phyloP scores from a whole-genome alignment of 495 filamentous ascomycete species.

The Daldinia bambusicola region DNA sequence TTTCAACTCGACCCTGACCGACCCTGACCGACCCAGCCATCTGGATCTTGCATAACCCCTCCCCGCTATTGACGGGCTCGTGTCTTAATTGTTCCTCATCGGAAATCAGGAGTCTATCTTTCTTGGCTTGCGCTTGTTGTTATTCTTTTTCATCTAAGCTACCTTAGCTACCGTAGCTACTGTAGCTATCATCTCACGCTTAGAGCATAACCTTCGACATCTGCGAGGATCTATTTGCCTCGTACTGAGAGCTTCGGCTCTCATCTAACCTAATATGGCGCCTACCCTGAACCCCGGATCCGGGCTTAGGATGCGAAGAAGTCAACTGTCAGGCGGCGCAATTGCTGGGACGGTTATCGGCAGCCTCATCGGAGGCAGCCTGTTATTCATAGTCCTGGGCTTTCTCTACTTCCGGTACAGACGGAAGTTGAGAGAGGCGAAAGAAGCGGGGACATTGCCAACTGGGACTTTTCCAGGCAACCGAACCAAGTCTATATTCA shows the following conservation, averaged over 20 bases:
- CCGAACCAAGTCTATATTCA: slow-evolving; percentile 33
- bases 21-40: slow-evolving; percentile 17
- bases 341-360: slow-evolving; percentile 49
- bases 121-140: slow-evolving; percentile 6
- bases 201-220: neutral
- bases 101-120: neutral
- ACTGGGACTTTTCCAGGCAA: slow-evolving; percentile 22
- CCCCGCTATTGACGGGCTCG: slow-evolving; percentile 17
- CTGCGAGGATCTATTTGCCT: neutral
- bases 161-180: neutral
- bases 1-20: slow-evolving; percentile 9
- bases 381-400: slow-evolving; percentile 46
- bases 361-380: slow-evolving; percentile 44
- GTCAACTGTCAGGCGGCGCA: slow-evolving; percentile 43
- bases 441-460: slow-evolving; percentile 32
- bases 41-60: slow-evolving; percentile 27
- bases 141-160: slow-evolving; percentile 5
- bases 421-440: slow-evolving; percentile 37
- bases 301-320: slow-evolving; percentile 32
- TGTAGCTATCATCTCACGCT: neutral
- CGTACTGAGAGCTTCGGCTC: slow-evolving; percentile 27
- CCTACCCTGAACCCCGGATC: slow-evolving; percentile 25
- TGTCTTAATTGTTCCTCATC: slow-evolving; percentile 16
- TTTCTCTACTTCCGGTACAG: slow-evolving; percentile 49
- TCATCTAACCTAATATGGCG: slow-evolving; percentile 27